These are phyloP conservation scores for Xylariaceae sp. DNA, from an alignment of 2,329 filamentous ascomycete genomes.

Conservation along the genomic window DNA sequence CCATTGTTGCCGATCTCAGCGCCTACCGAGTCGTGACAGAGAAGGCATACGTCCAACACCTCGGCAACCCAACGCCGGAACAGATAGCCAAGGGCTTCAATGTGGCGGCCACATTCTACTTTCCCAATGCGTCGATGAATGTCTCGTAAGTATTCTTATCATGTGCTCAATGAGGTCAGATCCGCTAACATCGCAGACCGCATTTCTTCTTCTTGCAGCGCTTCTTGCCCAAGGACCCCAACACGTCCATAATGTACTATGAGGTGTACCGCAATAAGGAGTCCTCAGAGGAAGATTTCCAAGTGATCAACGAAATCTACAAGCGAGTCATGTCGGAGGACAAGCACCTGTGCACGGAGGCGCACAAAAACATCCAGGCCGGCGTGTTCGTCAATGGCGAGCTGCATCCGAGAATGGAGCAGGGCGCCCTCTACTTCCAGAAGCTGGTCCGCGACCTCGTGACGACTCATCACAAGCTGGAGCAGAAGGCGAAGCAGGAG, in stretches of 20 bases:
- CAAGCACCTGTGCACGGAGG: slow-evolving; percentile 54
- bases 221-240: slow-evolving; percentile 51
- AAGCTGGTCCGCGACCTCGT: slow-evolving; percentile 44
- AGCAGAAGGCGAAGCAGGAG: slow-evolving; percentile 41
- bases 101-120: slow-evolving; percentile 20
- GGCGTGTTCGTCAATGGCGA: slow-evolving; percentile 59
- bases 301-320: slow-evolving; percentile 53
- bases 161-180: not conserved
- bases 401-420: slow-evolving; percentile 56
- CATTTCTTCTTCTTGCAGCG: slow-evolving; percentile 60
- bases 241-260: slow-evolving; percentile 52
- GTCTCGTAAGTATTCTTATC: slow-evolving; percentile 15
- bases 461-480: slow-evolving; percentile 42
- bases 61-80: slow-evolving; percentile 17
- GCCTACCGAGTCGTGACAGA: slow-evolving; percentile 49
- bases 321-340: slow-evolving; percentile 61
- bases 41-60: slow-evolving; percentile 45
- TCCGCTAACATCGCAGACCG: slow-evolving; percentile 36
- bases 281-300: slow-evolving; percentile 54
- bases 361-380: slow-evolving; percentile 56
- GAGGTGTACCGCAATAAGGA: slow-evolving; percentile 59
- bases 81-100: slow-evolving; percentile 19
- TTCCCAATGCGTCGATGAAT: slow-evolving; percentile 21
- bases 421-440: slow-evolving; percentile 55
- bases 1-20: slow-evolving; percentile 51